These are phyloP conservation scores for Eragrostis tef DNA, from an alignment of 202 grass and related monocot genomes.

Conservation along the genomic window DNA sequence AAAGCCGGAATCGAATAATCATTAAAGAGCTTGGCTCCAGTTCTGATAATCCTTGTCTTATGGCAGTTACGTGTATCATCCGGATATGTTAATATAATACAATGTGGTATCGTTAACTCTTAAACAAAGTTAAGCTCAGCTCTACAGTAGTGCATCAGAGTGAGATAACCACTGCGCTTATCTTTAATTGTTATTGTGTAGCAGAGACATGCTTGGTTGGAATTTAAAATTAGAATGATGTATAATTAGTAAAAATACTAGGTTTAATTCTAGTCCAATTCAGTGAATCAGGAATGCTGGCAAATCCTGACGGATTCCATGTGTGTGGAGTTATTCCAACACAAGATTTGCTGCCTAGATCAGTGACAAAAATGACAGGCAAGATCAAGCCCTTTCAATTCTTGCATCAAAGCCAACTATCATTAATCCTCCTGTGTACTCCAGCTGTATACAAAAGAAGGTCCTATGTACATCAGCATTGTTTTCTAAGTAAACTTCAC, in stretches of 20 bases:
- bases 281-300: conserved; percentile 51
- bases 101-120: conserved; percentile 29
- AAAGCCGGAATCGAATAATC: conserved; percentile 33
- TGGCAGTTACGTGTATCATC: conserved; percentile 38
- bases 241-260: conserved; percentile 37
- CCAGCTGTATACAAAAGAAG: conserved; percentile 45
- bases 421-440: conserved; percentile 23
- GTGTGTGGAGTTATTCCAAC: conserved; percentile 59
- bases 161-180: conserved; percentile 37
- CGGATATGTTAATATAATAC: conserved; percentile 29
- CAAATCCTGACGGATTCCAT: conserved; percentile 55
- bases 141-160: conserved; percentile 26
- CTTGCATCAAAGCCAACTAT: conserved; percentile 36
- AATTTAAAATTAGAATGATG: conserved; percentile 37
- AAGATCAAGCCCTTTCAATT: conserved; percentile 41
- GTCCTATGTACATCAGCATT: conserved; percentile 40
- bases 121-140: conserved; percentile 5
- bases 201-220: conserved; percentile 27
- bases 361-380: conserved; percentile 50
- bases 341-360: conserved; percentile 64
- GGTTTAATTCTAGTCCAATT: conserved; percentile 39
- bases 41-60: conserved; percentile 37
- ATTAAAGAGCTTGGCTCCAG: conserved; percentile 37
- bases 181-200: conserved; percentile 26
- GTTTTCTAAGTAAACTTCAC: conserved; percentile 36